Evolutionary conservation across 1,284 basidiomycete genomes (phyloP), one percentile per base, ranked within the genome.

Genomic region (Tilletia setariae): DNA sequence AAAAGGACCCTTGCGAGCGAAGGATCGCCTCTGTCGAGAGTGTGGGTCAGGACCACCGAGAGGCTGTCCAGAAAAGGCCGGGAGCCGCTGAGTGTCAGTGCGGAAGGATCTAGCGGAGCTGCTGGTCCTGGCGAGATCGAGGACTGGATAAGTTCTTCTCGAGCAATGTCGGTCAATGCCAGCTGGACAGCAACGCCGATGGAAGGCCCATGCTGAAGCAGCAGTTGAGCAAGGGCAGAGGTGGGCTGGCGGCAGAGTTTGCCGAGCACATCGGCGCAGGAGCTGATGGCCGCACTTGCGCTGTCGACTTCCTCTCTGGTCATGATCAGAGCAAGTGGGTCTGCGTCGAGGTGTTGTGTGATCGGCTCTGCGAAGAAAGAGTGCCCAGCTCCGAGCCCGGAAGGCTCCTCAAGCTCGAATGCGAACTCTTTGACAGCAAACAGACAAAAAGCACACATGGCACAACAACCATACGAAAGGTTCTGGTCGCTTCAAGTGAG

Each of bases 11-110:
- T 64, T 1, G 72, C 72, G 19, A 75, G 65, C 8, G 74, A 73
- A 9, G 74, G 74, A 51, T 75, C 74, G 21, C 74, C 74, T 19
- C 74, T 61, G 47, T 73, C 70, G 65, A 75, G 69, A 49, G 73
- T 67, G 1, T 67, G 67, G 11, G 67, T 47, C 9, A 75, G 70
- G 51, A 73, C 70, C 15, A 69, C 63, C 40, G 72, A 67, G 32
- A 65, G 25, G 28, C 7, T 15, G 9, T 15, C 28, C n/a, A 65
- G 28, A 16, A 61, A n/a, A 16, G 46, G 6, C 7, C 21, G 19
- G 19, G 7, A 19, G 46, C 3, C 21, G 25, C 25, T 56, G 51
- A 19, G 6, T 6, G n/a, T 6, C 15, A 15, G 51, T 25, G 25
- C n/a, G 8, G 51, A 16, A 28, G 46, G 19, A 16, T 6, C 35